Evolutionary conservation across 2,329 filamentous ascomycete genomes (phyloP).

Genomic region (Neonectria faginata): DNA sequence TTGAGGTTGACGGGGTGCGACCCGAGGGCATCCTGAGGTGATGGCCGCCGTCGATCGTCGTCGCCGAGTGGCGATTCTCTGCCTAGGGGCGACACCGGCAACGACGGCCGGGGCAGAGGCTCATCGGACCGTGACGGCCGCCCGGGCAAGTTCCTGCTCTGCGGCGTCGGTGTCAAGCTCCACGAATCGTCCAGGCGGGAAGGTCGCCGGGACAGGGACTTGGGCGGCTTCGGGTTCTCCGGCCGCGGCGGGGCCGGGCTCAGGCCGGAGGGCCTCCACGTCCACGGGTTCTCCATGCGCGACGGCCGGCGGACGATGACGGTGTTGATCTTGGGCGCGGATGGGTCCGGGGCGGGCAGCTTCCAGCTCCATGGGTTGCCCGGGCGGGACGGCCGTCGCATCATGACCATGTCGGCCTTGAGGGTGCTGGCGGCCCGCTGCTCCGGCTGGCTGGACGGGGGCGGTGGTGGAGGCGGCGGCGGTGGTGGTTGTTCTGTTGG

Average conservation of each 20-base stretch:
- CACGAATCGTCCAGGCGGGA: neutral
- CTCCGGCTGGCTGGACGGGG: neutral
- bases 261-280: neutral
- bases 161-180: slow-evolving; percentile 7
- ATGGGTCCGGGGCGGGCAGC: slow-evolving; percentile 19
- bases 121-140: slow-evolving; percentile 5
- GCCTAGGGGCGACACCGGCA: slow-evolving; percentile 4
- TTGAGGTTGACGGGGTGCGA: slow-evolving; percentile 34
- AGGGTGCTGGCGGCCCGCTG: neutral
- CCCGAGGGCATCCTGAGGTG: slow-evolving; percentile 35
- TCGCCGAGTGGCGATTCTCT: slow-evolving; percentile 18
- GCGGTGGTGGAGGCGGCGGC: neutral
- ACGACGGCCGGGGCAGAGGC: neutral
- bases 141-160: neutral
- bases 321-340: slow-evolving; percentile 25
- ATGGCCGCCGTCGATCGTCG: slow-evolving; percentile 31
- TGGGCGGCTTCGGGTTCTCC: neutral
- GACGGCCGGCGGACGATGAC: slow-evolving; percentile 24
- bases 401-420: slow-evolving; percentile 20
- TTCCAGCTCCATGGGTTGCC: slow-evolving; percentile 27
- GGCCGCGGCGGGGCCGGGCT: neutral
- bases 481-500: neutral
- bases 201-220: neutral
- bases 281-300: slow-evolving; percentile 13
- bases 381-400: slow-evolving; percentile 24